Conservation (phyloP, 805 yeast genomes). For the Candida sanyiensis region DNA sequence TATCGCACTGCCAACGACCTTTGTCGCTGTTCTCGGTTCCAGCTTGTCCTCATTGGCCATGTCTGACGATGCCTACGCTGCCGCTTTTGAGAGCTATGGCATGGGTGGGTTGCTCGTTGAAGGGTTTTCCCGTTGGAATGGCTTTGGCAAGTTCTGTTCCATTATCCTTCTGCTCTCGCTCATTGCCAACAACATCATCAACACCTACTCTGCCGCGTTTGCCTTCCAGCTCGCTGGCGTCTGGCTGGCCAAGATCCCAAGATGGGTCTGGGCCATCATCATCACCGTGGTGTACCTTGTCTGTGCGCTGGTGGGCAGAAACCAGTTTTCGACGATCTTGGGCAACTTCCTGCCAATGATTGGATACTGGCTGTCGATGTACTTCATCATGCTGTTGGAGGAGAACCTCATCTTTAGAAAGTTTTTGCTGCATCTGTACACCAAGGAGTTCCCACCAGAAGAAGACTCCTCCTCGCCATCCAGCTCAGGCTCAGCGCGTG, state of each 20-base stretch:
- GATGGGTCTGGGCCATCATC: constrained; percentile 69
- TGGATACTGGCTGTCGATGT: constrained; percentile 87
- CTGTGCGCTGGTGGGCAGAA: constrained; percentile 69
- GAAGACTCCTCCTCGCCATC: too few species aligned
- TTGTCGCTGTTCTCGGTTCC: constrained; percentile 71
- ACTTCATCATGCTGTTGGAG: constrained; percentile 61
- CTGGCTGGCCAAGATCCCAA: constrained; percentile 55
- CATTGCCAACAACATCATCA: constrained; percentile 75
- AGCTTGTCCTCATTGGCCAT: constrained; percentile 64
- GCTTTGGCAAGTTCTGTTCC: constrained; percentile 70
- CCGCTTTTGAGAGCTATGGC: constrained; percentile 51
- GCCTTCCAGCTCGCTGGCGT: constrained; percentile 62
- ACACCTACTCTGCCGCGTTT: constrained; percentile 77
- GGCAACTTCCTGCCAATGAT: constrained; percentile 86
- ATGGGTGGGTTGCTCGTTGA: constrained; percentile 70
- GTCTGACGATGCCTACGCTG: constrained; percentile 49
- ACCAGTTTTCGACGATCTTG: constrained; percentile 65
- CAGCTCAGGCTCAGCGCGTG: too few species aligned
- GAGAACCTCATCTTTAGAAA: constrained; percentile 70
- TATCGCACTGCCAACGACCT: constrained; percentile 62
- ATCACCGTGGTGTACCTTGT: constrained; percentile 60
- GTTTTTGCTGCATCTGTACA: constrained; percentile 36
- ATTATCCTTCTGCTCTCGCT: constrained; percentile 66
- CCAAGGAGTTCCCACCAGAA: constrained; percentile 35
- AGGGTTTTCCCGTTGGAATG: constrained; percentile 66